Conservation (phyloP, 2,329 filamentous ascomycete genomes). For the Dothideomycetes sp. region DNA sequence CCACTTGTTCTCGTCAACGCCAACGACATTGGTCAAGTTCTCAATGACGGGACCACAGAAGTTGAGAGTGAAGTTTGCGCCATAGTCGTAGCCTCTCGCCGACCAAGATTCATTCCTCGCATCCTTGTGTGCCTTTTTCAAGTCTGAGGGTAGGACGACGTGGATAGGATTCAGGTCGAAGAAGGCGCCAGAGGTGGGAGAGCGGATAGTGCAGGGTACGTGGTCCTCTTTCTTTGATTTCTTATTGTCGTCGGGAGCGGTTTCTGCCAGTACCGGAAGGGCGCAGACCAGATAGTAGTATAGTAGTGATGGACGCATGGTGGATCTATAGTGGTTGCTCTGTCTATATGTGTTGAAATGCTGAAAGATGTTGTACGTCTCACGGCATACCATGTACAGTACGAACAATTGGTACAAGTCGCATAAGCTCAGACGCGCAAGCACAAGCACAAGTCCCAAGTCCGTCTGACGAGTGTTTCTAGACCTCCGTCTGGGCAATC, state of each 20-base stretch:
- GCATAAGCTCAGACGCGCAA: too few species aligned
- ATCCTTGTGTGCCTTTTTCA: conserved; percentile 38
- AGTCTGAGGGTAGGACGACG: conserved; percentile 37
- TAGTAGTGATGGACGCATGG: conserved; percentile 17
- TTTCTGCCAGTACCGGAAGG: conserved; percentile 27
- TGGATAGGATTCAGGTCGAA: conserved; percentile 54
- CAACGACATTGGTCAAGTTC: conserved; percentile 38
- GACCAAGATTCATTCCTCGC: conserved; percentile 52
- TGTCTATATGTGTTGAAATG: too few species aligned
- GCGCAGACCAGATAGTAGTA: conserved; percentile 27
- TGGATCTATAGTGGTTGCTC: too few species aligned
- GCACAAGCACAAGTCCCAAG: too few species aligned
- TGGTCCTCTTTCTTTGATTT: conserved; percentile 28
- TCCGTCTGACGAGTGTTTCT: too few species aligned
- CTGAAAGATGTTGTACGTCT: too few species aligned
- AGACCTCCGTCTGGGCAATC: too few species aligned
- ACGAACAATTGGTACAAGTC: too few species aligned
- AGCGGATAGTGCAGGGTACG: conserved; percentile 53
- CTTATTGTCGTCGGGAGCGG: conserved; percentile 26
- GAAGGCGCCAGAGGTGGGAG: conserved; percentile 51
- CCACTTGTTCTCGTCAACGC: conserved; percentile 54
- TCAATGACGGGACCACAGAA: conserved; percentile 70
- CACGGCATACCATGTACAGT: too few species aligned
- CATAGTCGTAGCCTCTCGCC: conserved; percentile 66
- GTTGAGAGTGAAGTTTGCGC: conserved; percentile 74